Percentiles rank a stretch among this genome's conserved stretches.
These are phyloP conservation scores for Cucumis sativus DNA, from an alignment of 306 rosid species.

Conservation along the genomic window Cucumber_9930_V3 NC_026661.2:4383501-4384000, in stretches of 20 bases:
- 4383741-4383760: conserved; percentile 25
- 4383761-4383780: conserved; percentile 24
- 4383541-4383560: background rate
- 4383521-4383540: too few relatives aligned
- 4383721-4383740: conserved; percentile 29
- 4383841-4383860: conserved; percentile 6
- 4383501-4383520: conserved; percentile 19
- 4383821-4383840: background rate
- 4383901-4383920: conserved; percentile 58
- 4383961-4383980: conserved; percentile 26
- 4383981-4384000: conserved; percentile 16
- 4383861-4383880: background rate
- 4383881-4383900: conserved; percentile 18
- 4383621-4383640: conserved; percentile 94
- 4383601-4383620: conserved; percentile 90
- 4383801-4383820: background rate
- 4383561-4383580: background rate
- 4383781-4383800: background rate
- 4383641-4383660: conserved; percentile 43
- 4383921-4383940: conserved; percentile 28
- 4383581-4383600: conserved; percentile 12
- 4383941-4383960: conserved; percentile 44
- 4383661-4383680: conserved; percentile 17
- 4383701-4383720: conserved; percentile 10
- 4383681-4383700: conserved; percentile 32